phyloP scores from a whole-genome alignment of 129 eudicot species.

The Solidago caesia region DNA sequence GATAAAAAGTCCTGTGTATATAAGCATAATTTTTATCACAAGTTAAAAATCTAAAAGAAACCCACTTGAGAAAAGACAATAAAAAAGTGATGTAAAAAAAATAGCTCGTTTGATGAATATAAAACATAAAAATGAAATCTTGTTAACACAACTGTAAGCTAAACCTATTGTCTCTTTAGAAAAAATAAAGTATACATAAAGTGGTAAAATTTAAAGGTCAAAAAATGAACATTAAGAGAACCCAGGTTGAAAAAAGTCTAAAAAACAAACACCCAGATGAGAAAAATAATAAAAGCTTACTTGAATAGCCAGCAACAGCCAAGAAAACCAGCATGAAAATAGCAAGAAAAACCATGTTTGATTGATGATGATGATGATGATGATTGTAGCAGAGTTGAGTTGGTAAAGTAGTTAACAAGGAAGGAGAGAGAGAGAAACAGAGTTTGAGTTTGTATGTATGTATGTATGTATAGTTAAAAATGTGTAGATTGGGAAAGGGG shows the following conservation, averaged over 20 bases:
- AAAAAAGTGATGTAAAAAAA: neutral
- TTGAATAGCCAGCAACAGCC: slow-evolving; percentile 48
- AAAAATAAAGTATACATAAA: neutral
- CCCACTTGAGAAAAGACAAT: neutral
- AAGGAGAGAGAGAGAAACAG: neutral
- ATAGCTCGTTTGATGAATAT: no score
- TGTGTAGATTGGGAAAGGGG: neutral
- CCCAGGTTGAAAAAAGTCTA: neutral
- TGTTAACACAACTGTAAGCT: neutral
- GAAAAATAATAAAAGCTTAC: slow-evolving; percentile 37
- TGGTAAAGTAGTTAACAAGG: slow-evolving; percentile 15
- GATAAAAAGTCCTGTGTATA: neutral
- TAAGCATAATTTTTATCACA: neutral
- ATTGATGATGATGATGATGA: neutral
- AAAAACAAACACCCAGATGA: neutral
- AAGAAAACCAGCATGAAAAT: slow-evolving; percentile 42
- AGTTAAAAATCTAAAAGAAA: neutral
- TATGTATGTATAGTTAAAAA: neutral
- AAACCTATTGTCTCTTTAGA: neutral
- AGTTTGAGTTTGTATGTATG: neutral
- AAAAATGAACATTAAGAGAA: neutral
- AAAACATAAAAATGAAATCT: neutral
- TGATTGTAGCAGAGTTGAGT: slow-evolving; percentile 25
- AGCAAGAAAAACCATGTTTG: slow-evolving; percentile 43
- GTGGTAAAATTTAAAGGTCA: neutral